A percentile compares a stretch with the other conserved stretches of the same genome.
Conservation (phyloP, 2,329 filamentous ascomycete genomes). For the Alternaria novae-zelandiae region DNA sequence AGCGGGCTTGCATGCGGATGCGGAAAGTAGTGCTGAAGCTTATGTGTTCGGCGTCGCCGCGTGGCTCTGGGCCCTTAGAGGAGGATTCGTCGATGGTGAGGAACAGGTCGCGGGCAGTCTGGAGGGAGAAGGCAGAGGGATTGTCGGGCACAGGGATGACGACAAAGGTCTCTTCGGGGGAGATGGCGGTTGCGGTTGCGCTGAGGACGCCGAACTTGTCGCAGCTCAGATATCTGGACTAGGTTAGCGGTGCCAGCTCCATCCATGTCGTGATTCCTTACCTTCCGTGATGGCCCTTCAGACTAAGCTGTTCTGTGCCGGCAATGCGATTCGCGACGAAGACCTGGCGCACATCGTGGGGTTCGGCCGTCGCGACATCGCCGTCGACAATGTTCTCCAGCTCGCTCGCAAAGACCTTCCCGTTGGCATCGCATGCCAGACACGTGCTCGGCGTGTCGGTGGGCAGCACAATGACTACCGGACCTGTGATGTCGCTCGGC, state of each 20-base stretch:
- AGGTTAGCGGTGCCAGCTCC: neutral
- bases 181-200: constrained; percentile 81
- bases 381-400: constrained; percentile 89
- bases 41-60: constrained; percentile 74
- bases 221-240: constrained; percentile 76
- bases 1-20: constrained; percentile 92
- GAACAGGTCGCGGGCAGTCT: constrained; percentile 75
- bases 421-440: constrained; percentile 83
- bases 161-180: constrained; percentile 80
- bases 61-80: constrained; percentile 63
- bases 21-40: constrained; percentile 75
- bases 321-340: constrained; percentile 87
- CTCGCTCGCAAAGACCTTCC: constrained; percentile 80
- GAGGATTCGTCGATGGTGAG: constrained; percentile 61
- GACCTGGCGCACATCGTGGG: constrained; percentile 93
- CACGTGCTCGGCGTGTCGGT: constrained; percentile 71
- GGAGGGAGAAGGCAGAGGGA: constrained; percentile 74
- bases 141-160: constrained; percentile 68
- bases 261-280: constrained; percentile 42
- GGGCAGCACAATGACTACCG: constrained; percentile 81
- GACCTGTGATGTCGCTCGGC: constrained; percentile 76
- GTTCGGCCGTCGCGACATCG: constrained; percentile 84
- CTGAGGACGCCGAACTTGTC: constrained; percentile 81
- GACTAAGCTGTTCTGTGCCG: constrained; percentile 80
- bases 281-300: constrained; percentile 91